Evolutionary conservation across 225 moss, liverwort and hornwort genomes (phyloP), one percentile per base, ranked within the genome.

Genomic region (Takakia lepidozioides): DNA sequence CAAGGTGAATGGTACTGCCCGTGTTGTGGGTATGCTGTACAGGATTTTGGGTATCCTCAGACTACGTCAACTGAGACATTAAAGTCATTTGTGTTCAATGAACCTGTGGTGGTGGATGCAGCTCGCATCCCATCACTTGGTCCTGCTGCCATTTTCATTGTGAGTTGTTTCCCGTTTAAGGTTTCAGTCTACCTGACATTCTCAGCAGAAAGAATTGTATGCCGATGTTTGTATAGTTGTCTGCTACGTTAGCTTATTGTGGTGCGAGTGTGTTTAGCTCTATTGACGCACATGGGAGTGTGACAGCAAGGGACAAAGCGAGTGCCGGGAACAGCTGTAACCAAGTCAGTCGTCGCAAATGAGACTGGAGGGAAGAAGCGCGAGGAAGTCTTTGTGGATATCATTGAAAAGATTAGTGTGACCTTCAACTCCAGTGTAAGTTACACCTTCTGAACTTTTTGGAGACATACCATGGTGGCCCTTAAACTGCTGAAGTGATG

Each of bases 21-120:
- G n/a, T n/a, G n/a, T n/a, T n/a, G n/a, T n/a, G n/a, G n/a, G n/a
- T n/a, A n/a, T n/a, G n/a, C n/a, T 51, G n/a, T 58, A 40, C 68
- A 98, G 95, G 98, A 98, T 65, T 98, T 98, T 62, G 98, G 98
- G 36, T 98, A 85, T 71, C 98, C 98, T 54, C 98, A 98, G 67
- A 98, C 85, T 25, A 87, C 91, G 25, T 87, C 91, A 16, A 98
- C 98, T 48, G 98, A 98, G 59, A 87, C 85, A 16, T 78, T 91
- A 40, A 98, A 98, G 66, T 83, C 87, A 10, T 98, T 98, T 58
- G 98, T 98, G 19, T 98, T 98, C 45, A 98, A 98, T 54, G 98
- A 98, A 60, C 98, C 98, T 57, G 98, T 98, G 42, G 91, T 98
- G 32, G 70, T 98, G 34, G 98, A 98, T 60, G 77, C 98, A 43